Evolutionary conservation across 306 rosid species (phyloP).

Genomic region (Datisca glomerata): DNA sequence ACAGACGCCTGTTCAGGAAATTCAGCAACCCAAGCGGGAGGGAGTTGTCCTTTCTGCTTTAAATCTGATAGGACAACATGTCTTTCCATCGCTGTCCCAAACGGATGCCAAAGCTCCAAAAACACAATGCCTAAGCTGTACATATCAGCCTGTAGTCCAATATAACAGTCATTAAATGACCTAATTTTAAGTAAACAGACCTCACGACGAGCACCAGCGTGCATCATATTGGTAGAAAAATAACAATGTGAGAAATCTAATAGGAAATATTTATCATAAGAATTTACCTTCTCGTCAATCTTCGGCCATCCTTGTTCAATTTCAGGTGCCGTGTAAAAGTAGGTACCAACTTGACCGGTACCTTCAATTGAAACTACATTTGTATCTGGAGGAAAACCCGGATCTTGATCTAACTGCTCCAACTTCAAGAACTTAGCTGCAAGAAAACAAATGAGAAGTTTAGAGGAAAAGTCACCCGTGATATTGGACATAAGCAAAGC

Average conservation of each 20-base stretch:
- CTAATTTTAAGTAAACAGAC: too few species aligned
- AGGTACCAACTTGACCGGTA: slow-evolving; percentile 96
- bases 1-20: slow-evolving; percentile 79
- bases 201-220: slow-evolving; percentile 18
- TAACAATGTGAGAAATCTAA: not conserved
- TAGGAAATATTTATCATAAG: slow-evolving; percentile 1
- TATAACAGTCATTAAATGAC: too few species aligned
- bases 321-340: slow-evolving; percentile 96
- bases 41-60: slow-evolving; percentile 70
- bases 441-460: slow-evolving; percentile 12
- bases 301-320: slow-evolving; percentile 99
- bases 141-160: slow-evolving; percentile 82
- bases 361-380: slow-evolving; percentile 77
- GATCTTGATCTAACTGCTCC: slow-evolving; percentile 92
- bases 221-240: not conserved
- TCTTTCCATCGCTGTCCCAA: slow-evolving; percentile 93
- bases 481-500: too few species aligned
- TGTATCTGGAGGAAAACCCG: slow-evolving; percentile 46
- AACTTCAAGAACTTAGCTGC: slow-evolving; percentile 94
- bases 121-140: slow-evolving; percentile 92
- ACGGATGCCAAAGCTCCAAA: slow-evolving; percentile 98
- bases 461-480: too few species aligned
- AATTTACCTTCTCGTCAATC: slow-evolving; percentile 83
- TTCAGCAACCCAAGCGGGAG: slow-evolving; percentile 58
- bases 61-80: slow-evolving; percentile 63